phyloP scores from a whole-genome alignment of 1,284 basidiomycete genomes.

The Inonotus obliquus region DNA sequence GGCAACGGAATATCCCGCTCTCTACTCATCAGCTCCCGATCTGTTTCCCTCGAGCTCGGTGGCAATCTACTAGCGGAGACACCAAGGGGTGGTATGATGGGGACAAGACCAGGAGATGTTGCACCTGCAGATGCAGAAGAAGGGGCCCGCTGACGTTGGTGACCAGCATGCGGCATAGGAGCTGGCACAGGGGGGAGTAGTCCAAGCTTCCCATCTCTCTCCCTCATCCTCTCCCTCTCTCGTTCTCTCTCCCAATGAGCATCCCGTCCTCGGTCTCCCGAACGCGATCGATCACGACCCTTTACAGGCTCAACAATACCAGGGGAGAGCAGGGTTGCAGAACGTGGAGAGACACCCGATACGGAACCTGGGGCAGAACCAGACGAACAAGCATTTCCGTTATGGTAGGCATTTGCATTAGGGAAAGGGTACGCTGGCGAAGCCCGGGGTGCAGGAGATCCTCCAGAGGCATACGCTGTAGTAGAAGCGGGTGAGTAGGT shows the following conservation, averaged over 20 bases:
- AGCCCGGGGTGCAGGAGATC: background rate
- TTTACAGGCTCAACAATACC: background rate
- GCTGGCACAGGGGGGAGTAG: background rate
- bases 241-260: background rate
- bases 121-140: background rate
- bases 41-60: background rate
- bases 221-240: background rate
- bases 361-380: background rate
- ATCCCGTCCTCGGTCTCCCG: background rate
- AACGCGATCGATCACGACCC: background rate
- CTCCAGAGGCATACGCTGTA: conserved; percentile 30
- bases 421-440: background rate
- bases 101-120: background rate
- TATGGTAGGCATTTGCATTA: background rate
- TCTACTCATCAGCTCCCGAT: background rate
- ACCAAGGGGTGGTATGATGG: background rate
- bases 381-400: background rate
- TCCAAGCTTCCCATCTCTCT: background rate
- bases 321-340: background rate
- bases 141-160: background rate
- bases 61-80: background rate
- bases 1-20: background rate
- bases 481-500: conserved; percentile 39
- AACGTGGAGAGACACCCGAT: background rate
- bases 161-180: background rate